Conservation (phyloP, 495 filamentous ascomycete species). For the Lasiosphaeria miniovina region DNA sequence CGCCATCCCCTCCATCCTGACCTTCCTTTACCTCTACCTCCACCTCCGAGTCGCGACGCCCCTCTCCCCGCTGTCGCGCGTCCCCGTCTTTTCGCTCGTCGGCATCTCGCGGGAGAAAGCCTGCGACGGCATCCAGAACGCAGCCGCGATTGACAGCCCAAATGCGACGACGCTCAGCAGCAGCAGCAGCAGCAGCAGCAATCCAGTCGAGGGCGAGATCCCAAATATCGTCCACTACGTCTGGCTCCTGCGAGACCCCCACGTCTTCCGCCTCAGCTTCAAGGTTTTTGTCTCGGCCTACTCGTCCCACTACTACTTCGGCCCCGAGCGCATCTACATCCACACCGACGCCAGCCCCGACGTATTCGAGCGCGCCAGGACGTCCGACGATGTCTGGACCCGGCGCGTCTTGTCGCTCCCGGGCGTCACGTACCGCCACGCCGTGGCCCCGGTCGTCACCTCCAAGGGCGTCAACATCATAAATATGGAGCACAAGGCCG, state of each 20-base stretch:
- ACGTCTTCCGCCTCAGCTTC: conserved; percentile 20
- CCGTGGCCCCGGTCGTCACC: conserved; percentile 13
- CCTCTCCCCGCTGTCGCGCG: too few species aligned
- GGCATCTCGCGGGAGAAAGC: too few species aligned
- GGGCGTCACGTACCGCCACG: conserved; percentile 11
- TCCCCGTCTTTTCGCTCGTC: too few species aligned
- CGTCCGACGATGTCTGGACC: conserved; percentile 18
- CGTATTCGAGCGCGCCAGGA: conserved; percentile 13
- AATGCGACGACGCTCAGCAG: too few species aligned
- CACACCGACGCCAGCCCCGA: conserved; percentile 25
- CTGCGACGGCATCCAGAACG: too few species aligned
- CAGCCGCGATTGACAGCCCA: too few species aligned
- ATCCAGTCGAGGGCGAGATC: conserved; percentile 7
- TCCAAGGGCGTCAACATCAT: conserved; percentile 17
- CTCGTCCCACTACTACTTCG: conserved; percentile 21
- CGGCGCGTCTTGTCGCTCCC: conserved; percentile 18
- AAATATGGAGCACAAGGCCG: conserved; percentile 17
- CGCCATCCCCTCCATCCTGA: too few species aligned
- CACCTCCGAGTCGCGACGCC: too few species aligned
- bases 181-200: neutral
- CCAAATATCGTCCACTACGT: conserved; percentile 33
- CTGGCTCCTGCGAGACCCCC: conserved; percentile 24
- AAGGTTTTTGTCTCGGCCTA: conserved; percentile 24
- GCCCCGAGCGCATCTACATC: conserved; percentile 24
- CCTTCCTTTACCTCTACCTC: too few species aligned